phyloP scores from a whole-genome alignment of 768 basidiomycete genomes.

The Pulveroboletus sp. region DNA sequence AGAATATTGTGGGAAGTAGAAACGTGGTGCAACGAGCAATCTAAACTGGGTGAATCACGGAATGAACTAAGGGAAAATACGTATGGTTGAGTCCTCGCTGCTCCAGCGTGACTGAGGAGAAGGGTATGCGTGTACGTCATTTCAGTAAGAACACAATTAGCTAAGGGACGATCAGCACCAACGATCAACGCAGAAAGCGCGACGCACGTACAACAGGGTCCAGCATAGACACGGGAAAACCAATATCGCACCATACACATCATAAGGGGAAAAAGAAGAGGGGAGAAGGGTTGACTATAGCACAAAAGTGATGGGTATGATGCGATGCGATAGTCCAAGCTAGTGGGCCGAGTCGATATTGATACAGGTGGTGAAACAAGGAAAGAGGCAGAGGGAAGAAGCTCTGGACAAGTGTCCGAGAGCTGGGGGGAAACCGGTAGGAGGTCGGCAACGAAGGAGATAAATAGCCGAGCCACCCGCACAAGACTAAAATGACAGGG shows the following conservation, averaged over 20 bases:
- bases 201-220: constrained; percentile 25
- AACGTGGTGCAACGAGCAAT: constrained; percentile 20
- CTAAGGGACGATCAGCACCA: constrained; percentile 15
- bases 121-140: constrained; percentile 30
- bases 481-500: constrained; percentile 29
- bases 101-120: constrained; percentile 11
- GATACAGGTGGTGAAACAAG: constrained; percentile 33
- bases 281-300: constrained; percentile 13
- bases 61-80: constrained; percentile 18
- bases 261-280: constrained; percentile 1
- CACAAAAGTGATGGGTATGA: constrained; percentile 29
- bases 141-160: constrained; percentile 25
- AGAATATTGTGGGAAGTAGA: constrained; percentile 12
- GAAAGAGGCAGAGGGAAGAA: neutral
- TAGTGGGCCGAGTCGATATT: constrained; percentile 30
- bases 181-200: neutral
- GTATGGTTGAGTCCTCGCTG: constrained; percentile 19
- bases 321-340: constrained; percentile 33
- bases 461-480: constrained; percentile 19
- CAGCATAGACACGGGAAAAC: constrained; percentile 29
- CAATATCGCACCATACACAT: constrained; percentile 34
- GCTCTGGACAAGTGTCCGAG: neutral
- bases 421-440: neutral
- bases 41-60: constrained; percentile 13
- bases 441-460: constrained; percentile 9